Evolutionary conservation across 345 rosid genomes (phyloP).

Genomic region (Stellera chamaejasme): DNA sequence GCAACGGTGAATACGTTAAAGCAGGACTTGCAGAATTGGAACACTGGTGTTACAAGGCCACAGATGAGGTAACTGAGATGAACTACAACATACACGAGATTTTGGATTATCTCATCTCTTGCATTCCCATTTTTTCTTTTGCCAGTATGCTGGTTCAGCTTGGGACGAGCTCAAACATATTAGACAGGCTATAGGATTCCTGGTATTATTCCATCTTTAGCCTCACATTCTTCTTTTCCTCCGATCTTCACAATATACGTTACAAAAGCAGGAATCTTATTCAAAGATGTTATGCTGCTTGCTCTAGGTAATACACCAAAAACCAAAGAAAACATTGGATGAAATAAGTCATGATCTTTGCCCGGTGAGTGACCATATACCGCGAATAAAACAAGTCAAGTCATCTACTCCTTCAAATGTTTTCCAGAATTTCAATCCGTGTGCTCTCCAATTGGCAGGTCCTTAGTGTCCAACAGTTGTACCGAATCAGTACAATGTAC

Average conservation of each 20-base stretch:
- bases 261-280: neutral
- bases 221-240: slow-evolving; percentile 2
- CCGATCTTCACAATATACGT: too few species aligned
- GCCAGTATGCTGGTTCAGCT: slow-evolving; percentile 88
- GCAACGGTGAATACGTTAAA: slow-evolving; percentile 92
- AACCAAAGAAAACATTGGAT: slow-evolving; percentile 78
- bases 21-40: slow-evolving; percentile 92
- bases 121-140: neutral
- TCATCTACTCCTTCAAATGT: neutral
- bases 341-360: slow-evolving; percentile 92
- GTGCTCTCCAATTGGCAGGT: slow-evolving; percentile 34
- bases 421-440: neutral
- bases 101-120: too few species aligned
- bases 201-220: slow-evolving; percentile 33
- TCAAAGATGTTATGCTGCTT: neutral
- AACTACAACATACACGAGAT: neutral
- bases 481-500: slow-evolving; percentile 87
- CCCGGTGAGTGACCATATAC: slow-evolving; percentile 46
- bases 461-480: slow-evolving; percentile 82
- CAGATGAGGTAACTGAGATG: slow-evolving; percentile 61
- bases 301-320: slow-evolving; percentile 86
- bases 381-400: neutral
- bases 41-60: slow-evolving; percentile 93
- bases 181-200: slow-evolving; percentile 89
- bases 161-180: slow-evolving; percentile 98